These are phyloP conservation scores for Eragrostis tef DNA, from an alignment of 202 grass and related monocot species.

Conservation along the genomic window DNA sequence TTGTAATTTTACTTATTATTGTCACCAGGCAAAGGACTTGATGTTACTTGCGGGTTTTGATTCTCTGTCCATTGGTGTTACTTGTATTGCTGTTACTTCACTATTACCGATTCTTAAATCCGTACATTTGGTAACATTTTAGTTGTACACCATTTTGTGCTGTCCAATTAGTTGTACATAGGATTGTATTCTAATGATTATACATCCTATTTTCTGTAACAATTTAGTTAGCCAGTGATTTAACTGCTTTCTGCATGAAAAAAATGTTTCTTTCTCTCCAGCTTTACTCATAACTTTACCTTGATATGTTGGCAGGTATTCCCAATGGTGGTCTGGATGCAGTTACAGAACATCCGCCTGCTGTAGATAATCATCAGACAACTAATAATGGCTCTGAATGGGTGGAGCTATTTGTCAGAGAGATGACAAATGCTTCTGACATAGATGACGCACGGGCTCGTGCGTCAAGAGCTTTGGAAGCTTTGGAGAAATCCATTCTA, in stretches of 20 bases:
- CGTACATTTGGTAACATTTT: not conserved
- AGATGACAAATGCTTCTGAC: conserved; percentile 84
- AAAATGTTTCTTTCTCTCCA: not conserved
- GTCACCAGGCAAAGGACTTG: not conserved
- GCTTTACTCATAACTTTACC: not conserved
- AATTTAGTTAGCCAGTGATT: not conserved
- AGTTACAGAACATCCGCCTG: conserved; percentile 43
- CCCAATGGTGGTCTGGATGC: conserved; percentile 45
- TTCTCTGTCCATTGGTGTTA: not conserved
- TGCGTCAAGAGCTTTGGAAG: conserved; percentile 74
- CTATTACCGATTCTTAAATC: not conserved
- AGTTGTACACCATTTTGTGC: not conserved
- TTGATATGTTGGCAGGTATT: conserved; percentile 41
- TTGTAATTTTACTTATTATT: not conserved
- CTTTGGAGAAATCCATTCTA: conserved; percentile 79
- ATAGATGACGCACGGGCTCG: conserved; percentile 79
- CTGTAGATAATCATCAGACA: conserved; percentile 44
- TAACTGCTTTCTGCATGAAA: not conserved
- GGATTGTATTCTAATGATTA: not conserved
- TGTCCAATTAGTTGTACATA: not conserved
- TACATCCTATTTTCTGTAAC: not conserved
- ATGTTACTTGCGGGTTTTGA: not conserved
- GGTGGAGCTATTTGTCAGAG: conserved; percentile 93
- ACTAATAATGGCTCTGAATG: conserved; percentile 65
- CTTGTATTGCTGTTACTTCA: not conserved